Evolutionary conservation across 495 filamentous ascomycete species (phyloP), one percentile per base, ranked within the genome.

Genomic region (Penicillium taxi): DNA sequence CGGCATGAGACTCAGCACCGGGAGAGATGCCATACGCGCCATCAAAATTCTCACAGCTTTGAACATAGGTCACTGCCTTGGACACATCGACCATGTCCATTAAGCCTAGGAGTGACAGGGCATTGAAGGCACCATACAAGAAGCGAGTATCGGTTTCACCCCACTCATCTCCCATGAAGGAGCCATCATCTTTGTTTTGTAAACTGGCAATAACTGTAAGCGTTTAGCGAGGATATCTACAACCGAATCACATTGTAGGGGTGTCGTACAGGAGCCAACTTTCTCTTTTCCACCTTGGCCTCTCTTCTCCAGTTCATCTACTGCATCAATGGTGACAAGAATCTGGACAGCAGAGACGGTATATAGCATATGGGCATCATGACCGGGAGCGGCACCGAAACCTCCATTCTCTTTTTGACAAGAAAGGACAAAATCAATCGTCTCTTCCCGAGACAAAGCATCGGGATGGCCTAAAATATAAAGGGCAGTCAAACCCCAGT

Each of bases 91-190:
- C 72, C 4, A 84, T 52, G 29, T 79, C 52, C 9, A 93, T 54
- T 11, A 84, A 70, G 2, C 73, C 73, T 8, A 98, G 66, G 2
- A 98, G 73, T 0, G 86, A 94, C 19, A 98, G 69, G 5, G 84
- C 82, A 59, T 86, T 90, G 37, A 96, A 66, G 4, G 87, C 84
- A 23, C 82, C 81, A 54, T 90, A 96, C 3, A 96, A 70, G 56
- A 98, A 98, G 9, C 91, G 78, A 5, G 93, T 96, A 61, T 98
- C 91, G 35, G 76, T 76, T 63, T 98, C 91, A 6, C 93, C 91
- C 88, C 88, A 98, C 58, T 94, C 80, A 46, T 96, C 93, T 26
- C 91, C 91, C 44, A 79, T 78, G 55, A 98, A 96, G 1, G 80
- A 84, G 40, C 91, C 91, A 17, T 81, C 86, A 45, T 83, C 66